Evolutionary conservation across 345 rosid genomes (phyloP).

Genomic region (Atalantia buxifolia): DNA sequence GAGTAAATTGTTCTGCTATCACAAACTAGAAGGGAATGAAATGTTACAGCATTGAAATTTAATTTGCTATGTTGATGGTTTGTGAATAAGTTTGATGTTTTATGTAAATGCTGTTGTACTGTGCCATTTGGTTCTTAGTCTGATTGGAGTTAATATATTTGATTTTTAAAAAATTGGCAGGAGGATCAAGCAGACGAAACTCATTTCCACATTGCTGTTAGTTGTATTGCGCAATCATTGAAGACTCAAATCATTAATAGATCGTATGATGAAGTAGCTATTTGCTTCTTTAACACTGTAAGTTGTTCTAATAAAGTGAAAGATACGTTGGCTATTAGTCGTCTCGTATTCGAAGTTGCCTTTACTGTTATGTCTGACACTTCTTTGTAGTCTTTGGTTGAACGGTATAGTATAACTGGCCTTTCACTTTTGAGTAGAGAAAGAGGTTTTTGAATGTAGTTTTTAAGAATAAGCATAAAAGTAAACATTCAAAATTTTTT

Average conservation of each 20-base stretch:
- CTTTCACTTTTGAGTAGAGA: neutral
- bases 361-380: neutral
- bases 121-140: neutral
- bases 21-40: neutral
- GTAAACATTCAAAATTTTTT: neutral
- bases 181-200: slow-evolving; percentile 54
- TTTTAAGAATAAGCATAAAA: neutral
- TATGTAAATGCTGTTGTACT: neutral
- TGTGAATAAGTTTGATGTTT: neutral
- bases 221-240: slow-evolving; percentile 67
- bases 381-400: neutral
- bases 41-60: neutral
- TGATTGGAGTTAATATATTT: neutral
- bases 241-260: slow-evolving; percentile 80
- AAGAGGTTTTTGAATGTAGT: neutral
- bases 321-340: neutral
- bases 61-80: neutral
- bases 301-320: slow-evolving; percentile 15
- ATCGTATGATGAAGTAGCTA: slow-evolving; percentile 78
- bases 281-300: slow-evolving; percentile 94
- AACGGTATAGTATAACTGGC: neutral
- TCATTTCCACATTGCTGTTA: slow-evolving; percentile 69
- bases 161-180: slow-evolving; percentile 31
- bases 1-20: neutral
- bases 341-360: neutral